Conservation (phyloP, 2,329 filamentous ascomycete species). For the Capronia americana region DNA sequence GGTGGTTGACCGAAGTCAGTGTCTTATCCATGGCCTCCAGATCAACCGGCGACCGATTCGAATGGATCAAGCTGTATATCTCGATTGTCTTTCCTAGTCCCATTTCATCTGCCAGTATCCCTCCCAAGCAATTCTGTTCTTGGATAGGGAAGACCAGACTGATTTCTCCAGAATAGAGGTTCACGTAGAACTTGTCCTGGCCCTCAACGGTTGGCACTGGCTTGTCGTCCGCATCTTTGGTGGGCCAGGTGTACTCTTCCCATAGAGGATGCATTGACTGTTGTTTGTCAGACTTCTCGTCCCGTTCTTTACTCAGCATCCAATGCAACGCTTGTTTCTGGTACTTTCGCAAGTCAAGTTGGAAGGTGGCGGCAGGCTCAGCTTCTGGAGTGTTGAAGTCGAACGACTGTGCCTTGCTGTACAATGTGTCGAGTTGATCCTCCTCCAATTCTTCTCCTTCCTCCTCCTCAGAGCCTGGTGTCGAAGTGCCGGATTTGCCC, state of each 20-base stretch:
- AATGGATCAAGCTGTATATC: slow-evolving; percentile 92
- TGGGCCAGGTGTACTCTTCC: slow-evolving; percentile 94
- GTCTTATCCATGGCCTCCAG: slow-evolving; percentile 44
- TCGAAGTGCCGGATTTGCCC: slow-evolving; percentile 58
- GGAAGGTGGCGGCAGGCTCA: slow-evolving; percentile 81
- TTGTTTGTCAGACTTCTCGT: slow-evolving; percentile 72
- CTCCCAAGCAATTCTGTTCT: slow-evolving; percentile 92
- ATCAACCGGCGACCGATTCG: slow-evolving; percentile 69
- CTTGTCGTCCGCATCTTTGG: slow-evolving; percentile 83
- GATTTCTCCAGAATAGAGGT: slow-evolving; percentile 94
- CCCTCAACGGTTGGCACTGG: slow-evolving; percentile 69
- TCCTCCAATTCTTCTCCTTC: slow-evolving; percentile 92
- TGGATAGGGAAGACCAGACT: slow-evolving; percentile 90
- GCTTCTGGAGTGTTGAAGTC: slow-evolving; percentile 91
- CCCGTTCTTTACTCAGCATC: slow-evolving; percentile 94
- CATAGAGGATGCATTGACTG: slow-evolving; percentile 94
- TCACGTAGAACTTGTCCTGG: slow-evolving; percentile 85
- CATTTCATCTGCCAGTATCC: slow-evolving; percentile 95
- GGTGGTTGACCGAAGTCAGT: slow-evolving; percentile 60
- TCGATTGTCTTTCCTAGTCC: slow-evolving; percentile 98
- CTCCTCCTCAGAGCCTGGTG: slow-evolving; percentile 69
- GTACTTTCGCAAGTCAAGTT: slow-evolving; percentile 84
- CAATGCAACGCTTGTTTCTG: slow-evolving; percentile 95
- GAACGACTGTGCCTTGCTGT: slow-evolving; percentile 95
- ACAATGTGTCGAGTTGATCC: slow-evolving; percentile 90